Conservation (phyloP, 2,329 filamentous ascomycete species). For the Paecilomyces variotii region DNA sequence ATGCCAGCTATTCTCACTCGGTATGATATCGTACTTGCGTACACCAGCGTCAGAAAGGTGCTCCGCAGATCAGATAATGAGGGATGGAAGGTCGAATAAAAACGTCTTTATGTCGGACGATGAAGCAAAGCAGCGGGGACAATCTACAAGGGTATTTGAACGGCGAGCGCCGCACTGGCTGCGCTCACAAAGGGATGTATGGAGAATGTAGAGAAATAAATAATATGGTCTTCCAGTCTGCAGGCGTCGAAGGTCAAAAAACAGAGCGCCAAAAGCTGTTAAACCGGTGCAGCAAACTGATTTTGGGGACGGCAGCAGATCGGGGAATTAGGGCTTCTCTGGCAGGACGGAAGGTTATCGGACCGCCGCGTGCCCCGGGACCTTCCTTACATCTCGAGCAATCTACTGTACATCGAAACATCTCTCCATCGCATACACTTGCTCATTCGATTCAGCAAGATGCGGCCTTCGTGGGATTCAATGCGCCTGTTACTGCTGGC, state of each 20-base stretch:
- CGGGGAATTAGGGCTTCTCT: slow-evolving; percentile 32
- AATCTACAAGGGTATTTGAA: background rate
- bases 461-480: slow-evolving; percentile 30
- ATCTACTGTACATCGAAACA: background rate
- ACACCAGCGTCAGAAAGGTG: background rate
- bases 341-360: slow-evolving; percentile 19
- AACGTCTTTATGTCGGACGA: slow-evolving; percentile 8
- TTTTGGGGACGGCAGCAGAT: slow-evolving; percentile 1
- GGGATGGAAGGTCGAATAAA: slow-evolving; percentile 4
- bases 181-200: background rate
- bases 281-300: background rate
- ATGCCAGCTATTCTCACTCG: background rate
- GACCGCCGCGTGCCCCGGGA: slow-evolving; percentile 20
- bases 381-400: slow-evolving; percentile 1
- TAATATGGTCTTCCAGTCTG: background rate
- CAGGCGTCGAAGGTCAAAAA: background rate
- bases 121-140: slow-evolving; percentile 1
- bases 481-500: slow-evolving; percentile 30
- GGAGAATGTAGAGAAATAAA: slow-evolving; percentile 1
- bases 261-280: background rate
- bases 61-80: background rate
- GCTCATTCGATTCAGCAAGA: slow-evolving; percentile 11
- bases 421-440: slow-evolving; percentile 4
- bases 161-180: background rate
- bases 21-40: background rate